These are phyloP conservation scores for Helotiales sp. DNA, from an alignment of 2,329 filamentous ascomycete genomes.

Conservation along the genomic window DNA sequence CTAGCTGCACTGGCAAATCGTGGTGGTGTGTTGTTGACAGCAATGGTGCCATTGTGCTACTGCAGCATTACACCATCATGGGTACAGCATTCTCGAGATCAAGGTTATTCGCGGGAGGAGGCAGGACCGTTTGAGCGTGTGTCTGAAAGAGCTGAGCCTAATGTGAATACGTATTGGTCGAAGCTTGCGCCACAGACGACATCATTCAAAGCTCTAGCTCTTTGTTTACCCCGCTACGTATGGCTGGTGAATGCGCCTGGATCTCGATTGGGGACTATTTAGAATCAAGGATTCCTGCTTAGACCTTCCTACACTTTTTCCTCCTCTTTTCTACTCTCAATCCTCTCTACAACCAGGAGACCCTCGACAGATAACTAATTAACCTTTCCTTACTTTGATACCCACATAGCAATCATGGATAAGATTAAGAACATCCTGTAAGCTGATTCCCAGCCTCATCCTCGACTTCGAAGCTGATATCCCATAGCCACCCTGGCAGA, in stretches of 20 bases:
- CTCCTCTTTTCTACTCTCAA: not conserved
- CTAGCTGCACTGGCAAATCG: not conserved
- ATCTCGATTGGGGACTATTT: not conserved
- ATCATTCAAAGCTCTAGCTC: not conserved
- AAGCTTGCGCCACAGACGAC: conserved; percentile 3
- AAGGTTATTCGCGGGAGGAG: not conserved
- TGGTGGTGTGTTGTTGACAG: not conserved
- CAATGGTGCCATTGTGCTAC: not conserved
- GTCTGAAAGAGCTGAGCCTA: not conserved
- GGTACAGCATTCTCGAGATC: too few species aligned
- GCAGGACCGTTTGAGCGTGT: not conserved
- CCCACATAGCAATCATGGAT: conserved; percentile 29
- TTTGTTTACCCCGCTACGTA: conserved; percentile 2
- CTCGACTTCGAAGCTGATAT: conserved; percentile 2
- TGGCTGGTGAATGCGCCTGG: not conserved
- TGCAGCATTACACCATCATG: conserved; percentile 2
- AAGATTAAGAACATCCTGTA: conserved; percentile 36
- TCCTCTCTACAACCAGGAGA: not conserved
- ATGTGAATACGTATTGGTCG: not conserved
- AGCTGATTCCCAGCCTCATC: conserved; percentile 1
- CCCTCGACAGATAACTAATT: not conserved
- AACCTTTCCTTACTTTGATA: not conserved
- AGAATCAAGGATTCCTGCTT: not conserved
- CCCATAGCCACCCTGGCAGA: conserved; percentile 1
- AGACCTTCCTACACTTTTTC: not conserved